Conservation (phyloP, 2,329 filamentous ascomycete genomes). For the Fusarium pseudonygamai region DNA sequence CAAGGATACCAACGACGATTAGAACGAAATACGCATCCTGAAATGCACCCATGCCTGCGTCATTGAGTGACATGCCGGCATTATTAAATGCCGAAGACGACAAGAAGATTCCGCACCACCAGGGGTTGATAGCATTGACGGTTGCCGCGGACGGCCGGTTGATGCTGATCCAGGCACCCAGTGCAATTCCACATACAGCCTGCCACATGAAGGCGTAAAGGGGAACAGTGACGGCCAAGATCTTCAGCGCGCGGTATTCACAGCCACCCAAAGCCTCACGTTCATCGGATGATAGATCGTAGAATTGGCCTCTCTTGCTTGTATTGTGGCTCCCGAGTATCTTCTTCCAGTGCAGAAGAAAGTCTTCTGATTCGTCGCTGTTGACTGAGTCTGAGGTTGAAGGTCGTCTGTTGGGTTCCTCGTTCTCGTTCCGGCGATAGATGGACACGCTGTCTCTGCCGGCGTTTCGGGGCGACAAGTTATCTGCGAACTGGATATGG, state of each 20-base stretch:
- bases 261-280: constrained; percentile 68
- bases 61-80: constrained; percentile 73
- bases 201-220: constrained; percentile 70
- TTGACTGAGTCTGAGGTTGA: constrained; percentile 33
- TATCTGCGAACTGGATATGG: constrained; percentile 34
- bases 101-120: constrained; percentile 76
- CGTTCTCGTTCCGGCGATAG: constrained; percentile 32
- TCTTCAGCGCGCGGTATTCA: constrained; percentile 70
- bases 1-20: constrained; percentile 64
- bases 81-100: constrained; percentile 76
- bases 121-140: constrained; percentile 69
- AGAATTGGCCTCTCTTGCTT: constrained; percentile 64
- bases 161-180: constrained; percentile 68
- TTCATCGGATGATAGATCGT: constrained; percentile 61
- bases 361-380: constrained; percentile 42
- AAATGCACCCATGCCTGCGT: constrained; percentile 72
- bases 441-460: constrained; percentile 27
- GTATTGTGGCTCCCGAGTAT: constrained; percentile 52
- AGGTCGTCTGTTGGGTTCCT: constrained; percentile 11
- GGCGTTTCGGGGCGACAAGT: constrained; percentile 7
- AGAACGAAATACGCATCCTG: constrained; percentile 61
- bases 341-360: constrained; percentile 45
- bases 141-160: constrained; percentile 59
- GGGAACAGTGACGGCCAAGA: constrained; percentile 68
- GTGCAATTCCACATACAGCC: constrained; percentile 64